Percentiles rank a stretch among this genome's conserved stretches.
phyloP scores from a whole-genome alignment of 305 asterid genomes.

The Rubia balearica region DNA sequence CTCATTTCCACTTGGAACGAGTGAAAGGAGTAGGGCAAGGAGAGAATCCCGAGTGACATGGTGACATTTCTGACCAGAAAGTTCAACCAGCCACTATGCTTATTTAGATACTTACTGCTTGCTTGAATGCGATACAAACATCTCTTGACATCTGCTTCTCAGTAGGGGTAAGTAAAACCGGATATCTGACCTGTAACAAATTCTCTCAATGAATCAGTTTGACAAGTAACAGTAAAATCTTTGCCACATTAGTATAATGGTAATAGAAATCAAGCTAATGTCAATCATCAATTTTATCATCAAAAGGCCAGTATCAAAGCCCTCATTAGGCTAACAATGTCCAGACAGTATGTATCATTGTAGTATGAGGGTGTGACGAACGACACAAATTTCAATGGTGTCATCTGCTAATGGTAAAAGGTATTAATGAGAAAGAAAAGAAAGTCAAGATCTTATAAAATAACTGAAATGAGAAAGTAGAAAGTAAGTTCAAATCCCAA shows the following conservation, averaged over 20 bases:
- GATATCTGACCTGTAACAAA: slow-evolving; percentile 70
- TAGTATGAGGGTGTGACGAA: not conserved
- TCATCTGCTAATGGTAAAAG: not conserved
- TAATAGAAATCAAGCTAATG: not conserved
- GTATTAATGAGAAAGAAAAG: not conserved
- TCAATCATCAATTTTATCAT: slow-evolving; percentile 4
- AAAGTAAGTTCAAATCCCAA: not conserved
- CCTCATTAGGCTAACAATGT: not conserved
- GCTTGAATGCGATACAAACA: slow-evolving; percentile 89
- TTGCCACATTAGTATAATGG: not conserved
- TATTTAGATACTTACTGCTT: slow-evolving; percentile 56
- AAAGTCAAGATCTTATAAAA: not conserved
- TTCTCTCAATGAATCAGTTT: slow-evolving; percentile 1
- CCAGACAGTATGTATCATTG: not conserved
- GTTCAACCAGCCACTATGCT: not conserved
- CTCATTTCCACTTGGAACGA: not conserved
- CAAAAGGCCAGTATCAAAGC: not conserved
- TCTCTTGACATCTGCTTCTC: slow-evolving; percentile 97
- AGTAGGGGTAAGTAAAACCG: slow-evolving; percentile 85
- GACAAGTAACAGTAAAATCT: not conserved
- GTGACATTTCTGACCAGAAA: not conserved
- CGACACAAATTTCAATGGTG: not conserved
- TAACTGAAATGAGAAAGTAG: not conserved
- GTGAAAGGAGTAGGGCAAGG: not conserved
- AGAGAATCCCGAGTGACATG: slow-evolving; percentile 3